Base-by-base conservation (phyloP, 495 filamentous ascomycete species). In the Penicillium antarcticum region DNA sequence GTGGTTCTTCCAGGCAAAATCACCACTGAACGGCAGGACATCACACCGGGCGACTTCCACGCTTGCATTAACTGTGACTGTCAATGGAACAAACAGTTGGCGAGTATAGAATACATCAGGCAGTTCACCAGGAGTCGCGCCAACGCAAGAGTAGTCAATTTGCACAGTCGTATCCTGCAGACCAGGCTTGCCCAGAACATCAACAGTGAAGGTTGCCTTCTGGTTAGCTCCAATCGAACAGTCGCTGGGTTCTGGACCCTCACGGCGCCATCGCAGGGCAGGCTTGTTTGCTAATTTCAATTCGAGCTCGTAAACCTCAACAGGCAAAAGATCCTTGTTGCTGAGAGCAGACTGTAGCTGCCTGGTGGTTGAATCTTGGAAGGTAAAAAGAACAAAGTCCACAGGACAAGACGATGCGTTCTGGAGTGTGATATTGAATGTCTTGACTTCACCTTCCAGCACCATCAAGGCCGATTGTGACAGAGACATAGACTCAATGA, bases 381-480 rank as follows among this genome's bases (percentile, higher is more conserved):
- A 95, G 0, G 89, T 91, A 51, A 97, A 88, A 17, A 91, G 75
- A 8, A 96, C 66, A 42, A 96, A 81, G 65, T 95, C 89, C n/a
- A 87, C 87, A 21, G 88, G 77, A 5, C 84, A 86, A 6, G 80
- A 76, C 1, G 91, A 95, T 11, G 81, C 70, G 53, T 97, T 96
- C 51, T 86, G 80, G 31, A 97, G 70, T 0, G 89, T 94, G 35
- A 96, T 80, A 2, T 78, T 84, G 54, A 97, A 96, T 1, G 73
- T 72, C 55, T 82, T 83, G 13, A 79, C 78, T 67, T 97, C 91
- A 12, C 92, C 92, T 69, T 96, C 91, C 12, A 96, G 75, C 46
- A 96, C 77, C 90, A 95, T 96, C 41, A 95, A 73, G 26, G 92
- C 90, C 13, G 87, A 87, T 62, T 96, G 92, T 0, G 87, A 83